Evolutionary conservation across 2,329 filamentous ascomycete genomes (phyloP).

Genomic region (Penicillium digitatum): DNA sequence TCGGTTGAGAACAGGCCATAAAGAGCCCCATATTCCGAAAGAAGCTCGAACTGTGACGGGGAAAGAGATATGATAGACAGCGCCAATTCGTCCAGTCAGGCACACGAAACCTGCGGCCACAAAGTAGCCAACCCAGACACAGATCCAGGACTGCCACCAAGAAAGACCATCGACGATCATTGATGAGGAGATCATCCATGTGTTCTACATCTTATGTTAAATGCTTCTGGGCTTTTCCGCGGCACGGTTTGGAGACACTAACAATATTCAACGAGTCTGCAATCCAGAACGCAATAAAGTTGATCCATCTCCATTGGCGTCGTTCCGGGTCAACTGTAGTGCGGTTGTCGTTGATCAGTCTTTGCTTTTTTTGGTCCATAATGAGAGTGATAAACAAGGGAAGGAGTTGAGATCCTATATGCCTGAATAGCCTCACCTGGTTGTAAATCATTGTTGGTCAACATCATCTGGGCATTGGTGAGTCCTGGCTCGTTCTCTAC

Average conservation of each 20-base stretch:
- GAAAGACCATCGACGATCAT: constrained; percentile 75
- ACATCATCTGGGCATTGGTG: constrained; percentile 74
- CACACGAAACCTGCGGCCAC: constrained; percentile 73
- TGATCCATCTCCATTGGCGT: constrained; percentile 80
- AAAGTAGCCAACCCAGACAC: constrained; percentile 80
- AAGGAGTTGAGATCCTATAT: not conserved
- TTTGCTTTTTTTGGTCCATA: not conserved
- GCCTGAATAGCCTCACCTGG: constrained; percentile 43
- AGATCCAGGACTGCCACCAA: constrained; percentile 91
- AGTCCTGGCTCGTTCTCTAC: constrained; percentile 74
- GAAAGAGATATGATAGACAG: constrained; percentile 84
- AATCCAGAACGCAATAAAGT: constrained; percentile 86
- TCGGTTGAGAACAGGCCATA: constrained; percentile 87
- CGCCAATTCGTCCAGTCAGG: constrained; percentile 76
- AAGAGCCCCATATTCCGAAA: constrained; percentile 82
- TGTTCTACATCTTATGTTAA: constrained; percentile 54
- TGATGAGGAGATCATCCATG: constrained; percentile 87
- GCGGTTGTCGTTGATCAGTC: not conserved
- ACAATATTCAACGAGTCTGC: constrained; percentile 79
- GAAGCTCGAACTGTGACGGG: constrained; percentile 73
- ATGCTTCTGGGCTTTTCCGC: not conserved
- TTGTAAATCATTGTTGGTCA: constrained; percentile 79
- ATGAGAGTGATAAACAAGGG: not conserved
- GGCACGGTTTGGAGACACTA: constrained; percentile 16
- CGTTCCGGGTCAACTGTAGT: constrained; percentile 68